phyloP scores from a whole-genome alignment of 2,329 filamentous ascomycete genomes.

The Verticillium alfalfae region DNA sequence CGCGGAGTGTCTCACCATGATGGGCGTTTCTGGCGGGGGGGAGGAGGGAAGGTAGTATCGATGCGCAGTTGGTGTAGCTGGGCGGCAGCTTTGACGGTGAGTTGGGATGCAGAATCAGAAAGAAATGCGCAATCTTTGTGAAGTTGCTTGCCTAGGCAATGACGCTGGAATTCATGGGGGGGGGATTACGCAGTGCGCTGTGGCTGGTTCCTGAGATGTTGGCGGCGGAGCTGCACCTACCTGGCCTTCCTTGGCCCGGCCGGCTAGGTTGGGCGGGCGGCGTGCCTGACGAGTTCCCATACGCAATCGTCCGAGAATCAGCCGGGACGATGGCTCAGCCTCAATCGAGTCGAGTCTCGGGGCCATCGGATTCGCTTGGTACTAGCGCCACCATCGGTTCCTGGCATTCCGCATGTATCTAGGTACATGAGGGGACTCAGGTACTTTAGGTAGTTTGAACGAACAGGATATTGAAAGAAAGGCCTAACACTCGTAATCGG shows the following conservation, averaged over 20 bases:
- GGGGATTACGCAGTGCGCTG: slow-evolving; percentile 12
- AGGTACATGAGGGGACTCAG: no score
- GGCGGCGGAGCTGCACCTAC: slow-evolving; percentile 4
- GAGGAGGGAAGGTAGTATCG: slow-evolving; percentile 6
- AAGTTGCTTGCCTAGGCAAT: slow-evolving; percentile 2
- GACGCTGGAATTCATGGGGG: slow-evolving; percentile 8
- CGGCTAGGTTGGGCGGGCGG: slow-evolving; percentile 3
- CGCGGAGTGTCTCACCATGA: slow-evolving; percentile 11
- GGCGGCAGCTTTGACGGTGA: neutral
- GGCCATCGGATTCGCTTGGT: neutral
- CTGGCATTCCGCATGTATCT: no score
- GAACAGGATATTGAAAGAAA: no score
- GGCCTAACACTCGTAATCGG: no score
- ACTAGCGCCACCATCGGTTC: neutral
- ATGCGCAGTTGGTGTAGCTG: neutral
- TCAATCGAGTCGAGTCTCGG: neutral
- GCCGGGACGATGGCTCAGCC: neutral
- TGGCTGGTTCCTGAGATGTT: slow-evolving; percentile 13
- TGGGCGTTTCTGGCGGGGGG: slow-evolving; percentile 11
- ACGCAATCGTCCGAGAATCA: neutral
- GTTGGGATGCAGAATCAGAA: neutral
- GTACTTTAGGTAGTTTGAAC: no score
- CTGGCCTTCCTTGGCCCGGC: neutral
- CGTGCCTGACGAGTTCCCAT: slow-evolving; percentile 8
- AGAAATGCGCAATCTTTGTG: neutral